Evolutionary conservation across 768 basidiomycete species (phyloP).

Genomic region (Lentinula raphanica): DNA sequence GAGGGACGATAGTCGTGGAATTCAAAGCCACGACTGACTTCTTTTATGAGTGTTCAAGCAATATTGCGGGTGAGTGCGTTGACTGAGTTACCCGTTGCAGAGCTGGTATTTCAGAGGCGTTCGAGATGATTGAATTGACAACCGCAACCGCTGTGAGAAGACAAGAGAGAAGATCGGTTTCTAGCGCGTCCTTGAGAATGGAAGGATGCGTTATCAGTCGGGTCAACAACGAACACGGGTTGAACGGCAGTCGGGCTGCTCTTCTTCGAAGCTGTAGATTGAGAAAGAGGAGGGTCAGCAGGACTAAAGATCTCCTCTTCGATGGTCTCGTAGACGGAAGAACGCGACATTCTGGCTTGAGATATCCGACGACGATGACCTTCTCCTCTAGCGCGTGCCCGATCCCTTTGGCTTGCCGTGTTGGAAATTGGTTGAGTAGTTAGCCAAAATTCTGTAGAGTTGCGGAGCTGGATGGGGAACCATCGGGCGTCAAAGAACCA

Average conservation of each 20-base stretch:
- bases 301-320: conserved; percentile 57
- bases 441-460: conserved; percentile 51
- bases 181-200: no score
- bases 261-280: conserved; percentile 28
- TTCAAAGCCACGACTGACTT: no score
- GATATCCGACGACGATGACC: conserved; percentile 72
- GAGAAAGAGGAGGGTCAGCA: conserved; percentile 17
- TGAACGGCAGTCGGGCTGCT: conserved; percentile 33
- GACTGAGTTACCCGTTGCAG: no score
- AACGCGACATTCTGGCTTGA: conserved; percentile 53
- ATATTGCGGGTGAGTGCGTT: no score
- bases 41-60: no score
- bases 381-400: conserved; percentile 52
- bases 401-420: conserved; percentile 34
- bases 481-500: conserved; percentile 61
- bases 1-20: no score
- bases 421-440: conserved; percentile 48
- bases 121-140: no score
- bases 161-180: no score
- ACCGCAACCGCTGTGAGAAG: no score
- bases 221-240: conserved; percentile 52
- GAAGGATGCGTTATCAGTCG: conserved; percentile 43
- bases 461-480: conserved; percentile 74
- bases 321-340: conserved; percentile 77
- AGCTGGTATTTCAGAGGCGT: no score